Percentiles rank a stretch among this genome's conserved stretches.
These are phyloP conservation scores for Jatropha podagrica DNA, from an alignment of 441 rosid species.

Conservation along the genomic window DNA sequence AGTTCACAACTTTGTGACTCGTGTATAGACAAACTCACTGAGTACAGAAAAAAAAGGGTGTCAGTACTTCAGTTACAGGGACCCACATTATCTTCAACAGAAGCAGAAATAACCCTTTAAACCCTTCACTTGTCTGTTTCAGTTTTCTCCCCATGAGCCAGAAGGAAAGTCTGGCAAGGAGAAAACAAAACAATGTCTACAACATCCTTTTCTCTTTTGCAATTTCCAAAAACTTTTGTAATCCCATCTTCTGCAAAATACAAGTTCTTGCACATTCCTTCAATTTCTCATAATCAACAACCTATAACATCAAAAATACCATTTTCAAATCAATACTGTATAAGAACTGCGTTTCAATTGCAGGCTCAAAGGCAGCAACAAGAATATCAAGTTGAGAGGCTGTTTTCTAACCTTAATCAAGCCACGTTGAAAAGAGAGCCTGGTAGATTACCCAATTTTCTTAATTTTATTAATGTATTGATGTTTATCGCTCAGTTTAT, in stretches of 20 bases:
- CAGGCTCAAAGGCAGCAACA: slow-evolving; percentile 35
- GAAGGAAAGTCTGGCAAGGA: not conserved
- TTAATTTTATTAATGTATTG: not conserved
- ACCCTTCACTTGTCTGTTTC: not conserved
- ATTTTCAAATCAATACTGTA: not conserved
- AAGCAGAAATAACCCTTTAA: not conserved
- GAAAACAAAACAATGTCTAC: slow-evolving; percentile 11
- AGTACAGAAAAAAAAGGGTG: no score
- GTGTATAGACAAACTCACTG: no score
- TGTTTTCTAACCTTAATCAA: slow-evolving; percentile 82
- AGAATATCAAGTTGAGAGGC: slow-evolving; percentile 63
- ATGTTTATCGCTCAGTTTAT: not conserved
- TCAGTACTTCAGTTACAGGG: not conserved
- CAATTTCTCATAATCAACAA: slow-evolving; percentile 2
- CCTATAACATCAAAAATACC: not conserved
- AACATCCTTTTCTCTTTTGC: not conserved
- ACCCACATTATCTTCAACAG: not conserved
- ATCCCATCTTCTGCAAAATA: slow-evolving; percentile 16
- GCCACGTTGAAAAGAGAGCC: slow-evolving; percentile 79
- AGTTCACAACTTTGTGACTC: no score
- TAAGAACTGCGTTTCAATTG: slow-evolving; percentile 34
- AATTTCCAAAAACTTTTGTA: slow-evolving; percentile 6
- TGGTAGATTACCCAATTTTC: slow-evolving; percentile 36
- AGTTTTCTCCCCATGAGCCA: not conserved
- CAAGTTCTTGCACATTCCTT: slow-evolving; percentile 7